A percentile compares a stretch with the other conserved stretches of the same genome.
Evolutionary conservation across 163 green algal species (phyloP).

Genomic region (Scenedesmus sp.): DNA sequence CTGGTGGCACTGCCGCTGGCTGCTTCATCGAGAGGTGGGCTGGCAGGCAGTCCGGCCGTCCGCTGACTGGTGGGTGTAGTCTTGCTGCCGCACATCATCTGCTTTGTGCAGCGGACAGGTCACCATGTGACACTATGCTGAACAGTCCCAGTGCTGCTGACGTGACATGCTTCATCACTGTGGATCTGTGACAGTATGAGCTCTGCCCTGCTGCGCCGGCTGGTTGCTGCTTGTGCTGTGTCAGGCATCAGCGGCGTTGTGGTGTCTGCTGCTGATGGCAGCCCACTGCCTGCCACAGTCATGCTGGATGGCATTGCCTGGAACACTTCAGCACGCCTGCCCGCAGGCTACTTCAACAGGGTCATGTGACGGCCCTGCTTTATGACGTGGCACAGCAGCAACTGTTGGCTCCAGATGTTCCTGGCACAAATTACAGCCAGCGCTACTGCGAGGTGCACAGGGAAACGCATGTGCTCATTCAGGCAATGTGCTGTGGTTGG

Average conservation of each 20-base stretch:
- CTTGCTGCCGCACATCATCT: background rate
- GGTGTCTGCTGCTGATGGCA: constrained; percentile 2
- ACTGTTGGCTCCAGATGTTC: no score
- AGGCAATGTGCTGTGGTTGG: no score
- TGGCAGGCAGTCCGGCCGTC: no score
- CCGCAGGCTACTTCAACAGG: constrained; percentile 66
- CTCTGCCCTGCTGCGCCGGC: background rate
- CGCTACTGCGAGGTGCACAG: no score
- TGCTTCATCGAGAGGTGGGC: constrained; percentile 63
- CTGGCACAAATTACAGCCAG: no score
- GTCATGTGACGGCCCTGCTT: no score
- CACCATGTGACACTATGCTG: no score
- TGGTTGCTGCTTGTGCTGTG: background rate
- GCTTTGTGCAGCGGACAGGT: background rate
- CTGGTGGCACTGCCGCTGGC: constrained; percentile 73
- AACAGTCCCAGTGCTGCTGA: no score
- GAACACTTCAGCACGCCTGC: constrained; percentile 16
- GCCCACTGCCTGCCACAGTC: constrained; percentile 58
- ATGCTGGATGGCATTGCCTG: constrained; percentile 61
- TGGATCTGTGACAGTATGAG: background rate
- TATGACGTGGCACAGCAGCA: no score
- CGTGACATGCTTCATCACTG: background rate
- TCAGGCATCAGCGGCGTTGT: constrained; percentile 43
- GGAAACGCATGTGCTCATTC: no score
- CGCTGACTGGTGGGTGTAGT: background rate